Conservation (phyloP, 2,329 filamentous ascomycete genomes). For the Apiospora kogelbergensis region DNA sequence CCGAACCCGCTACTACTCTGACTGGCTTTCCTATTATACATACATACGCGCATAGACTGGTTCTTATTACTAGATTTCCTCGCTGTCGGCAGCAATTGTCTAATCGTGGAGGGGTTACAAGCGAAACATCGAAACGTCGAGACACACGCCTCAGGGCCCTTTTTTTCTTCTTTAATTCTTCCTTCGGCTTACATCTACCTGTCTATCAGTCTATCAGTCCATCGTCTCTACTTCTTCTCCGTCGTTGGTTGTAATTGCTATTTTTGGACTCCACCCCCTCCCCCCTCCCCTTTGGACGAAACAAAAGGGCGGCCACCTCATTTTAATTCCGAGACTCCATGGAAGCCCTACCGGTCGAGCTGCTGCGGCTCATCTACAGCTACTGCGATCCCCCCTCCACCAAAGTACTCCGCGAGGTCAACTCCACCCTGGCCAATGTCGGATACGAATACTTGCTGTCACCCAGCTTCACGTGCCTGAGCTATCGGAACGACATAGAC, state of each 20-base stretch:
- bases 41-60: neutral
- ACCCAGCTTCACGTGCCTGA: slow-evolving; percentile 41
- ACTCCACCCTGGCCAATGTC: slow-evolving; percentile 37
- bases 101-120: neutral
- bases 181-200: neutral
- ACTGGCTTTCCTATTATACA: slow-evolving; percentile 4
- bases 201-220: neutral
- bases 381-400: slow-evolving; percentile 40
- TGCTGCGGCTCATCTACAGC: slow-evolving; percentile 42
- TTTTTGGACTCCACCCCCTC: neutral
- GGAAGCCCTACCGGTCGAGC: slow-evolving; percentile 39
- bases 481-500: slow-evolving; percentile 45
- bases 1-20: neutral
- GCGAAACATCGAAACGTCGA: neutral
- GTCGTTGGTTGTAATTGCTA: neutral
- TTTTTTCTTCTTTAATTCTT: neutral
- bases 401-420: slow-evolving; percentile 40
- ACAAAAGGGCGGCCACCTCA: neutral
- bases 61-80: slow-evolving; percentile 9
- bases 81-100: slow-evolving; percentile 7
- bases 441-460: slow-evolving; percentile 44
- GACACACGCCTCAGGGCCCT: neutral
- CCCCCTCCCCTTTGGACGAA: neutral
- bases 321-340: slow-evolving; percentile 19
- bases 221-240: neutral